A percentile compares a stretch with the other conserved stretches of the same genome.
phyloP scores from a whole-genome alignment of 2,329 filamentous ascomycete species.

The Zasmidium cellare region DNA sequence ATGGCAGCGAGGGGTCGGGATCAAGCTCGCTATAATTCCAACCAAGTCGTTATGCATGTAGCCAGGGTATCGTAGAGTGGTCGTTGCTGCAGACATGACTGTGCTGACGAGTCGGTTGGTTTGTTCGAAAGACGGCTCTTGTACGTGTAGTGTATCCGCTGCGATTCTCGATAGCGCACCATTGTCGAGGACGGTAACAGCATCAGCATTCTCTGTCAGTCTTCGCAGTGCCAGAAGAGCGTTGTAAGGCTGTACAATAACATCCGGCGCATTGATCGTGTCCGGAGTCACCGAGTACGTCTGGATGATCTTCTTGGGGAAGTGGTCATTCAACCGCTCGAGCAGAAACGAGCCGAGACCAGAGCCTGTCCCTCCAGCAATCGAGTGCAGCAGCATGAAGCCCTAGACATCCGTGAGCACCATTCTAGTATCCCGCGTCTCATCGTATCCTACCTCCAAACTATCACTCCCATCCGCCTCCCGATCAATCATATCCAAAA shows the following conservation, averaged over 20 bases:
- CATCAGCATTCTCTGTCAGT: slow-evolving; percentile 93
- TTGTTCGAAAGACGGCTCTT: slow-evolving; percentile 93
- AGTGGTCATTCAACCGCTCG: slow-evolving; percentile 92
- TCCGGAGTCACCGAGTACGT: slow-evolving; percentile 99
- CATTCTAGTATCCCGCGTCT: background rate
- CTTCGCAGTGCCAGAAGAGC: slow-evolving; percentile 88
- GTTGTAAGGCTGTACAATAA: slow-evolving; percentile 98
- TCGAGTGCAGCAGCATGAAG: slow-evolving; percentile 98
- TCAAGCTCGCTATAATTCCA: slow-evolving; percentile 92
- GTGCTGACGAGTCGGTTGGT: slow-evolving; percentile 95
- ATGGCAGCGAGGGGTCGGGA: slow-evolving; percentile 93
- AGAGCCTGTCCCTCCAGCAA: slow-evolving; percentile 93
- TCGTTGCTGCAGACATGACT: slow-evolving; percentile 98
- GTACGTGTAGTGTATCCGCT: slow-evolving; percentile 88
- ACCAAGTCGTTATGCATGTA: slow-evolving; percentile 99
- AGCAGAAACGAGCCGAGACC: slow-evolving; percentile 94
- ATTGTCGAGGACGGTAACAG: slow-evolving; percentile 95
- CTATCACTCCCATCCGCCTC: slow-evolving; percentile 98
- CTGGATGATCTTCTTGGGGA: slow-evolving; percentile 98
- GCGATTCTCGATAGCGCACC: slow-evolving; percentile 91
- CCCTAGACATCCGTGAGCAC: slow-evolving; percentile 53
- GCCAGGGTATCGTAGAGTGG: slow-evolving; percentile 91
- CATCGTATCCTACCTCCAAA: slow-evolving; percentile 65
- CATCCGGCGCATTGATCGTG: slow-evolving; percentile 80
- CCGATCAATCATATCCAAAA: slow-evolving; percentile 99